Base-by-base conservation (phyloP, 148 eudicot species). In the Cornus controversa region DNA sequence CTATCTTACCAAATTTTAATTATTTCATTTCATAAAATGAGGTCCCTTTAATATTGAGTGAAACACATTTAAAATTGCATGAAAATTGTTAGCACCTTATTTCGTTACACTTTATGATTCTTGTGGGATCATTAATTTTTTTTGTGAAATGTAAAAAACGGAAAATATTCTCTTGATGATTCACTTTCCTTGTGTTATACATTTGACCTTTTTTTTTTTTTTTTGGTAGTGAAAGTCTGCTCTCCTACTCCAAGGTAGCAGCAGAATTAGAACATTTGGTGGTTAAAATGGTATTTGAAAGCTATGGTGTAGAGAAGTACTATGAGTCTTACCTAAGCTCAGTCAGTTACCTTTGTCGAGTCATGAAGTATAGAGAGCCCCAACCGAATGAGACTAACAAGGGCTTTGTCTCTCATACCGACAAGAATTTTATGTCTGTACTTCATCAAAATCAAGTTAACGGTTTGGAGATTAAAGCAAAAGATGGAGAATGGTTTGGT, bases 391-490 rank as follows among this genome's bases (percentile, higher is more conserved):
- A 85, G 78, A 78, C 63, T 47, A 87, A 85, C 15, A 66, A 78
- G 82, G 90, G 86, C 18, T 80, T 85, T 69, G 83, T 78, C 2
- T 70, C 87, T 34, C 90, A 87, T 54, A 87, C 90, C 7, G 90
- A 87, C 64, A 87, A 87, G 77, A 81, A 80, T 62, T 87, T 87
- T 42, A 82, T 87, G 80, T 57, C 90, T 28, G 76, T 83, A 34
- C 74, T 87, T 66, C 87, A 87, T 81, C 90, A 87, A 62, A 82
- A 84, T 67, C 81, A 79, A 73, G 70, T 84, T 8, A 50, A 76
- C 66, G 90, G 90, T 37, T 69, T 87, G 78, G 87, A 87, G 84
- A 77, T 87, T 2, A 84, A 82, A 71, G 84, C 87, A 53, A 84
- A 77, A 72, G 87, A 84, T 58, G 90, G 87, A 1, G 69, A 80